phyloP scores from a whole-genome alignment of 352 stramenopile genomes.

The Globisporangium barbulae region DNA sequence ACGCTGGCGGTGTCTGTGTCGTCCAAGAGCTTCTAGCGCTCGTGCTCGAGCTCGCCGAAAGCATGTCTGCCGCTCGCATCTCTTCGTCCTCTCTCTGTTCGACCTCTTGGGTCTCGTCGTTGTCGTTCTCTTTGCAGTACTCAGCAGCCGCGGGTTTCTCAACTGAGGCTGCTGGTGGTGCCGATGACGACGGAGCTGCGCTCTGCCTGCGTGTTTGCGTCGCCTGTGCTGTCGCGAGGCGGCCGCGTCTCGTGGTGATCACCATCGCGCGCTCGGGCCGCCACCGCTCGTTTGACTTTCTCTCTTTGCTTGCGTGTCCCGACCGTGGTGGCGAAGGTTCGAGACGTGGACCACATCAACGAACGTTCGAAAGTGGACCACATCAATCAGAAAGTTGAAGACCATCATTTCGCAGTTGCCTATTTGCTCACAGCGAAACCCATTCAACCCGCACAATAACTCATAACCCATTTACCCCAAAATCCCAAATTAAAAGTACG shows the following conservation, averaged over 20 bases:
- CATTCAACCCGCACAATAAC: too few species aligned
- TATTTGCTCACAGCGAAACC: too few species aligned
- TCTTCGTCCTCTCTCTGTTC: background rate
- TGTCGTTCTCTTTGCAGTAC: background rate
- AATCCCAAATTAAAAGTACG: too few species aligned
- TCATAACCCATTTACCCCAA: too few species aligned
- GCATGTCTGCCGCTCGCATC: background rate
- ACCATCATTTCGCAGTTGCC: too few species aligned
- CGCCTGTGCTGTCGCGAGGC: background rate
- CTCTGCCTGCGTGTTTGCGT: background rate
- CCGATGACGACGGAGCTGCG: background rate
- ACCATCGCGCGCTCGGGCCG: slow-evolving; percentile 7
- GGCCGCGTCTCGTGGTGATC: slow-evolving; percentile 13
- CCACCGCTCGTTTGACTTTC: background rate
- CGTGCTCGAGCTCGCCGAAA: background rate
- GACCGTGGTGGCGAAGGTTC: too few species aligned
- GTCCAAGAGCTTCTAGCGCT: background rate
- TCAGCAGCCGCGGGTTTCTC: background rate
- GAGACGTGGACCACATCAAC: too few species aligned
- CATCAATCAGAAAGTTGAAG: too few species aligned
- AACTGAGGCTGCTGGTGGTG: background rate
- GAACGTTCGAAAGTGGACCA: too few species aligned
- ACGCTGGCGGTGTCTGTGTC: background rate
- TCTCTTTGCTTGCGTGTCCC: background rate
- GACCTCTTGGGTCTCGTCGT: background rate